Base-by-base conservation (phyloP, 768 basidiomycete genomes). In the Auricularia sp. region DNA sequence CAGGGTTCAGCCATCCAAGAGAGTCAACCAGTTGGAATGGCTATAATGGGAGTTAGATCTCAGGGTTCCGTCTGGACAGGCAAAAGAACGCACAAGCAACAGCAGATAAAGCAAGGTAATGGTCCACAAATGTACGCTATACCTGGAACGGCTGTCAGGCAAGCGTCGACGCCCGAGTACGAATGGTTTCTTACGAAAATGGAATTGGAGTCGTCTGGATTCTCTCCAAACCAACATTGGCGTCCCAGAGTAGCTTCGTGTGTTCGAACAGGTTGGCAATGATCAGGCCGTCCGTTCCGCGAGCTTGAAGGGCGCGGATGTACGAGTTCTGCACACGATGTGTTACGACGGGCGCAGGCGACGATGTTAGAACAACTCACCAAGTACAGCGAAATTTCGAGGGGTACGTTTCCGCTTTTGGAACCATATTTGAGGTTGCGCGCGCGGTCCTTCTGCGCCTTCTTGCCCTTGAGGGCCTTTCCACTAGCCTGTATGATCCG, bases 291-390 rank as follows among this genome's bases (percentile, higher is more conserved):
- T 65, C 64, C 16, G 61, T 21, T n/a, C 64, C 56, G 45, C 85
- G 77, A 18, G 69, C 64, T 71, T 88, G 86, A 63, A 89, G 71
- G 0, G 82, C 75, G 3, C 86, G 77, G 36, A 89, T 78, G 69
- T 88, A 89, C 51, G 88, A 87, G 68, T 83, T 85, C 87, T 89
- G 65, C 18, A 36, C 6, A 18, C 56, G n/a, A 54, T 64, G 51
- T 24, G 54, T 51, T 18, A 64, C 54, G 18, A 33, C 35, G n/a
- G 54, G 8, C 6, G 37, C 11, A 42, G 36, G 21, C 47, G 6
- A 18, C 47, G 18, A 18, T 6, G 18, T 3, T 6, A 6, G 18
- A 2, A 51, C 47, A 6, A 54, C 64, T 59, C 36, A 51, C 58
- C 37, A 65, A 56, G 36, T 65, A 65, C 3, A 61, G 59, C 29